Base-by-base conservation (phyloP, 192 early-diverging fungal species). In the Geranomyces variabilis region DNA sequence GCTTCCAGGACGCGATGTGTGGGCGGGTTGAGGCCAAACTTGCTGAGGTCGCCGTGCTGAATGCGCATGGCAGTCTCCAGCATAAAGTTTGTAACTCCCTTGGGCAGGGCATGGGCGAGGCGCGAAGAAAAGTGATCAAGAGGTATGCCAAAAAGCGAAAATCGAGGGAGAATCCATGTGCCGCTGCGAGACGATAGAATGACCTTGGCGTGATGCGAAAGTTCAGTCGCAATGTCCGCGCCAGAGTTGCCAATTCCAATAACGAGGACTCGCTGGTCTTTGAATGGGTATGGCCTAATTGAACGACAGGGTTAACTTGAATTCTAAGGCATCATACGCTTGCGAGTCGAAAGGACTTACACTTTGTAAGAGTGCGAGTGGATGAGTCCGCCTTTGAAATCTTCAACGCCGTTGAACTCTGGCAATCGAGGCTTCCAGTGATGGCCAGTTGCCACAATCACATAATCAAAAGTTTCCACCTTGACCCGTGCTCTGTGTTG, bases 391-490 rank as follows among this genome's bases (percentile, higher is more conserved):
- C 88, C 88, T 24, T 70, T 75, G 66, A 79, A 88, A 7, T 66
- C 68, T 0, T 84, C 73, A 78, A 85, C 82, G 29, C 86, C 86
- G 14, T 65, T 55, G 62, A 83, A 86, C 9, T 84, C 77, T 22
- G 86, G 88, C 24, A 84, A 74, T 19, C 81, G 69, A 14, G 83
- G 83, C 36, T 77, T 75, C 73, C 79, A 79, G 66, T 89, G 86
- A 62, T 88, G 88, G 21, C 86, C 86, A 14, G 84, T 82, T 29
- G 82, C 85, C 43, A 89, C 81, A 74, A 89, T 86, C 0, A 89
- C 81, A 77, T 82, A 84, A 64, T 87, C 83, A 79, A 89, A 89
- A 9, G 75, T 73, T 58, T 88, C 84, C 48, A 77, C 77, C 33
- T 80, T 64, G 56, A 75, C 68, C 31, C 70, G 70, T 22, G 59